Evolutionary conservation across 2,329 filamentous ascomycete species (phyloP), one percentile per base, ranked within the genome.

Genomic region (Diaporthe citrichinensis): DNA sequence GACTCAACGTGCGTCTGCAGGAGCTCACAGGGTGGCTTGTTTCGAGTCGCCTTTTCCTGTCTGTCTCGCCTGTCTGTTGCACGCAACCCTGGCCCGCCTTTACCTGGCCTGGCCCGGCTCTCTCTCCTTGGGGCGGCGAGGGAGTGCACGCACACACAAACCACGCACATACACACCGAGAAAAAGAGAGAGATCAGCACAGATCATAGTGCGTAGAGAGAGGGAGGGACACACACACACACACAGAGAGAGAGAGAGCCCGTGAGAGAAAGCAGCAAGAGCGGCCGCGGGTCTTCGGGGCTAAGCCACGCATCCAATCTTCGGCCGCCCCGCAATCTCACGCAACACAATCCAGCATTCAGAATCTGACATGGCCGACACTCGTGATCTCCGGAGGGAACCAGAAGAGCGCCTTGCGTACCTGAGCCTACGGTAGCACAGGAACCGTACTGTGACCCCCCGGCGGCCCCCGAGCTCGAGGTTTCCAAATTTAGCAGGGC

Each of bases 21-120:
- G 71, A 73, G 59, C 71, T 73, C 58, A 55, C 58, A 57, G 71
- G 71, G 58, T 62, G 58, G 28, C 57, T 62, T 62, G 55, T 65
- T 53, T 73, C 71, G 58, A 69, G 57, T 62, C 25, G 55, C 46
- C 71, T 73, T 55, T 28, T 62, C 28, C 62, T 46, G 61, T 20
- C 58, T 36, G 55, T n/a, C 51, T 2, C 0, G 15, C 49, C 51
- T 28, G n/a, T 44, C 41, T 44, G 14, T 6, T 36, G 36, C 36
- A 39, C 9, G 55, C 55, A 58, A 58, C 58, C 58, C 34, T 39
- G 58, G 34, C 59, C 17, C 4, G 7, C 31, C 36, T 41, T 25
- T 10, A 9, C 15, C 15, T 28, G 36, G 12, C 39, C 36, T 34
- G 49, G 58, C n/a, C 36, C 20, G 36, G 8, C 34, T 10, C 23